Percentiles rank a stretch among this genome's conserved stretches.
Conservation (phyloP, 305 asterid species). For the Fraxinus albicans region DNA sequence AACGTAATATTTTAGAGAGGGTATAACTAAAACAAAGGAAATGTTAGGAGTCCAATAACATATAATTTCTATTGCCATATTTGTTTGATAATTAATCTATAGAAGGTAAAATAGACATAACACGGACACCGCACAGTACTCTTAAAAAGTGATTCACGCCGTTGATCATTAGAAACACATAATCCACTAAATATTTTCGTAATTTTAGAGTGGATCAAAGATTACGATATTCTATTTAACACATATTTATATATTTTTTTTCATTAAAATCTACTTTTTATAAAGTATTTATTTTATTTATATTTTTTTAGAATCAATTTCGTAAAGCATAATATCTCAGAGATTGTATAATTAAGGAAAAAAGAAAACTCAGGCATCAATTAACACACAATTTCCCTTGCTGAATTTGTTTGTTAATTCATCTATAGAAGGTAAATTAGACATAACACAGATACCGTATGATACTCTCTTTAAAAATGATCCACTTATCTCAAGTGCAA, state of each 20-base stretch:
- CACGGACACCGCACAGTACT: background rate
- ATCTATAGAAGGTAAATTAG: background rate
- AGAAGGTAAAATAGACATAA: background rate
- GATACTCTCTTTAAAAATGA: too few species aligned
- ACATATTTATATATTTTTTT: too few species aligned
- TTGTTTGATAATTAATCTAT: too few species aligned
- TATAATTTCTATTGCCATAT: background rate
- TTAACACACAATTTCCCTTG: too few species aligned
- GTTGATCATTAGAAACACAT: background rate
- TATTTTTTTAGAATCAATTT: too few species aligned
- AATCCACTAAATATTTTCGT: background rate
- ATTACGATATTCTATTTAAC: too few species aligned
- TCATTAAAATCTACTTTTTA: too few species aligned
- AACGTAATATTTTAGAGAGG: too few species aligned
- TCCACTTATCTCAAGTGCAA: background rate
- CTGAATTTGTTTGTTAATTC: background rate
- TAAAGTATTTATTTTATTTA: too few species aligned
- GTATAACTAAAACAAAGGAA: too few species aligned
- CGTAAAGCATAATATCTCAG: too few species aligned
- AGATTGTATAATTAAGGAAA: background rate
- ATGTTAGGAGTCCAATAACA: background rate
- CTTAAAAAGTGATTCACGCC: too few species aligned
- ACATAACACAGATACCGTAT: background rate
- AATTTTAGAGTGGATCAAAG: background rate
- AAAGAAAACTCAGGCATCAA: slow-evolving; percentile 14